These are phyloP conservation scores for Sporothrix phasma DNA, from an alignment of 2,329 filamentous ascomycete genomes.

Conservation along the genomic window DNA sequence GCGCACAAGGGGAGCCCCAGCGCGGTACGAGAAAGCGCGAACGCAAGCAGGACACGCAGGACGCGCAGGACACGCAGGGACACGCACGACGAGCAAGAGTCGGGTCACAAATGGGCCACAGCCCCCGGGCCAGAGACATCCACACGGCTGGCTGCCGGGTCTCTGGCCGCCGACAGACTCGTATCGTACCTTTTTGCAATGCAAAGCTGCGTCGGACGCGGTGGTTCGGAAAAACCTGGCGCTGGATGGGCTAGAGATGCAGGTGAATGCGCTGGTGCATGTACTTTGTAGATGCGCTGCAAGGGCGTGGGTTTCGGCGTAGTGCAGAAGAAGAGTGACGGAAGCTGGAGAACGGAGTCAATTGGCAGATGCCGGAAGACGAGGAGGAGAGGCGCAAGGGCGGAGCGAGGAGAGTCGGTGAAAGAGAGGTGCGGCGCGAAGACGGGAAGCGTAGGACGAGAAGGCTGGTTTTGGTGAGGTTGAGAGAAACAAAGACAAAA, in stretches of 20 bases:
- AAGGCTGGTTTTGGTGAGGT: neutral
- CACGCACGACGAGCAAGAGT: neutral
- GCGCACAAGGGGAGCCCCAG: neutral
- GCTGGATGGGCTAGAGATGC: slow-evolving; percentile 16
- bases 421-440: neutral
- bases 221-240: slow-evolving; percentile 3
- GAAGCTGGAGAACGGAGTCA: neutral
- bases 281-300: slow-evolving; percentile 16
- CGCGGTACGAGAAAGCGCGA: neutral
- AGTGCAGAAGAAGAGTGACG: slow-evolving; percentile 1
- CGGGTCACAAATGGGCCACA: neutral
- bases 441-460: neutral
- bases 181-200: slow-evolving; percentile 5
- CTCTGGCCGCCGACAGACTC: neutral
- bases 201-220: neutral
- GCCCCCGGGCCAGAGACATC: neutral
- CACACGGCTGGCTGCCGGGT: neutral
- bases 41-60: neutral
- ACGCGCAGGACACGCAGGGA: neutral
- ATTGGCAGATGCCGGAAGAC: neutral
- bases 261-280: slow-evolving; percentile 15
- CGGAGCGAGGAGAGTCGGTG: slow-evolving; percentile 7
- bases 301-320: slow-evolving; percentile 18
- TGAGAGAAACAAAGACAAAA: slow-evolving; percentile 7
- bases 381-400: neutral